These are phyloP conservation scores for Metarhizium guizhouense DNA, from an alignment of 2,329 filamentous ascomycete species.

Conservation along the genomic window DNA sequence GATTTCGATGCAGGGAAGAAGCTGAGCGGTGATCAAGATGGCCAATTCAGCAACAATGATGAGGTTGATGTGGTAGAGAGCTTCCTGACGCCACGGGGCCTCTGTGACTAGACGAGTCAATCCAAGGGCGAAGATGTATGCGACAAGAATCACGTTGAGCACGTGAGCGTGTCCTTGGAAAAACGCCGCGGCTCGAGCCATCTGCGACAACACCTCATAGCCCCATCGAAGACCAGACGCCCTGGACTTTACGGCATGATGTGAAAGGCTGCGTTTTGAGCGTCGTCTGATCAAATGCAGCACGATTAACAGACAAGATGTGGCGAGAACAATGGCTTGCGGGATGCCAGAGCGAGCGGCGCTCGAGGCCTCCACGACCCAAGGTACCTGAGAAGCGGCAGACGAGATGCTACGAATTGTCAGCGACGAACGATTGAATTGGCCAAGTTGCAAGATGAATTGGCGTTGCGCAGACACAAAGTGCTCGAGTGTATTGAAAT, in stretches of 20 bases:
- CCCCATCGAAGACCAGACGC: constrained; percentile 30
- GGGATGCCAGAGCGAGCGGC: constrained; percentile 32
- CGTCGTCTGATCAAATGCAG: constrained; percentile 24
- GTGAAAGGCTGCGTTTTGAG: constrained; percentile 9
- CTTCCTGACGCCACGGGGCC: constrained; percentile 34
- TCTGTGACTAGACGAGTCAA: constrained; percentile 31
- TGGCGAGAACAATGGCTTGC: constrained; percentile 27
- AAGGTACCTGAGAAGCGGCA: constrained; percentile 18
- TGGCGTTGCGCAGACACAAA: not conserved
- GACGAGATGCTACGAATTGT: not conserved
- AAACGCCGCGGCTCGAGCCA: constrained; percentile 27
- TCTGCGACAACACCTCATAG: constrained; percentile 35
- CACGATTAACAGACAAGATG: constrained; percentile 27
- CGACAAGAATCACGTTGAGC: constrained; percentile 26
- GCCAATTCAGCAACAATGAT: constrained; percentile 28
- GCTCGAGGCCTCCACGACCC: constrained; percentile 29
- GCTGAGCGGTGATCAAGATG: constrained; percentile 26
- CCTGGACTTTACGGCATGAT: constrained; percentile 17
- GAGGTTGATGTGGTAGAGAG: constrained; percentile 40
- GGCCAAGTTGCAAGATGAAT: not conserved
- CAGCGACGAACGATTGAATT: not conserved
- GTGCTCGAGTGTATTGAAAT: not conserved
- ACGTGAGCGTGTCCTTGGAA: constrained; percentile 23
- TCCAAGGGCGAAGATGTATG: constrained; percentile 35
- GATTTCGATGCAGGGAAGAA: constrained; percentile 35